Percentiles rank a stretch among this genome's conserved stretches.
Evolutionary conservation across 148 eudicot genomes (phyloP).

Genomic region (Arbutus unedo): DNA sequence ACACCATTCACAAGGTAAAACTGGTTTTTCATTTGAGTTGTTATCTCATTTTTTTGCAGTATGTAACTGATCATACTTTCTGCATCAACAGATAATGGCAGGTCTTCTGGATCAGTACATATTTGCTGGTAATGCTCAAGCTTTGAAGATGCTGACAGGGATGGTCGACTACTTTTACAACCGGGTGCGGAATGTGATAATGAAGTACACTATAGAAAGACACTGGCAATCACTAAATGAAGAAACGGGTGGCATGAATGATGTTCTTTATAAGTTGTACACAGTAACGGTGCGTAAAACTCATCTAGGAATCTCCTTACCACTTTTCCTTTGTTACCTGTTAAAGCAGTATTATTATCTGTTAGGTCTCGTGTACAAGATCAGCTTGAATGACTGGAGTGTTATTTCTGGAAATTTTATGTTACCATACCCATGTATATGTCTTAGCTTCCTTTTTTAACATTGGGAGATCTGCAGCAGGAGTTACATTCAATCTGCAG

Average conservation of each 20-base stretch:
- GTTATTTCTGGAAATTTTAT: not conserved
- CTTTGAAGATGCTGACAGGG: conserved; percentile 62
- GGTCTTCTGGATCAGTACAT: conserved; percentile 89
- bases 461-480: not conserved
- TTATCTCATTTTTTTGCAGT: not conserved
- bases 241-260: conserved; percentile 97
- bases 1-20: conserved; percentile 93
- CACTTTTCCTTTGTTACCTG: not conserved
- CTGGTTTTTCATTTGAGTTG: not conserved
- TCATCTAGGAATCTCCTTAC: conserved; percentile 7
- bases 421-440: not conserved
- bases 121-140: conserved; percentile 56
- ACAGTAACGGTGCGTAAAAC: conserved; percentile 58
- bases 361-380: not conserved
- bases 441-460: not conserved
- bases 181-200: conserved; percentile 75
- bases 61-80: not conserved
- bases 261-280: conserved; percentile 69
- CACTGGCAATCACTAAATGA: conserved; percentile 75
- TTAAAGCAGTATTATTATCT: not conserved
- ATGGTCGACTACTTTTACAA: conserved; percentile 85
- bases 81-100: conserved; percentile 60
- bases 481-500: conserved; percentile 3
- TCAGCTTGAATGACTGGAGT: not conserved
- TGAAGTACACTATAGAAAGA: conserved; percentile 55